Evolutionary conservation across 2,329 filamentous ascomycete genomes (phyloP), one percentile per base, ranked within the genome.

Genomic region (Ilyonectria destructans): DNA sequence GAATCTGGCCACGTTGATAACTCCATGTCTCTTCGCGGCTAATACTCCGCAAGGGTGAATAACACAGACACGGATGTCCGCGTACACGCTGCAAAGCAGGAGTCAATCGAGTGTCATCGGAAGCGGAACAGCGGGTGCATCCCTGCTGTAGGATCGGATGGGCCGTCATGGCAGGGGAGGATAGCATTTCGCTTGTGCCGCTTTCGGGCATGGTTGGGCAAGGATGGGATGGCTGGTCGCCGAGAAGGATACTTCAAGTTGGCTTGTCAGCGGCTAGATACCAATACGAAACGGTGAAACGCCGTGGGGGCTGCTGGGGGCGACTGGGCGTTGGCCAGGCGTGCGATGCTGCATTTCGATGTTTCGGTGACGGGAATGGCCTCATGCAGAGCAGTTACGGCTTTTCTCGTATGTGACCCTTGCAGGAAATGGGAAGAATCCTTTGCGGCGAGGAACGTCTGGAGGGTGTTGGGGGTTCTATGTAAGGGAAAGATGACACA

Each of bases 341-440:
- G 13, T 6, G 13, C 1, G 13, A 40, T 15, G 37, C 37, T 40
- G 37, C 12, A 46, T 46, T 2, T 9, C 19, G 9, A 46, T 46
- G n/a, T 19, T 29, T 52, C 26, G 29, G 49, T 52, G 49, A 52
- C 29, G 49, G n/a, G 49, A 52, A 52, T 52, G 49, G 49, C 49
- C 26, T 52, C 49, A 33, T 9, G 17, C 31, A 9, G 31, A 8
- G 8, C 31, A 12, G 26, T 26, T n/a, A n/a, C 8, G 15, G 15
- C 40, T 43, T 43, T 19, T 19, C 8, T 6, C 15, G 17, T 4
- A 8, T n/a, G 40, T 4, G 37, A 40, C 17, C 37, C 37, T 15
- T n/a, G 40, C 7, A n/a, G 17, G 15, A n/a, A n/a, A 43, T n/a
- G 40, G 40, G 6, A 12, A 2, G 31, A 43, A n/a, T 17, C 40